Conservation (phyloP, 2,329 filamentous ascomycete species). For the Penicillium digitatum region DNA sequence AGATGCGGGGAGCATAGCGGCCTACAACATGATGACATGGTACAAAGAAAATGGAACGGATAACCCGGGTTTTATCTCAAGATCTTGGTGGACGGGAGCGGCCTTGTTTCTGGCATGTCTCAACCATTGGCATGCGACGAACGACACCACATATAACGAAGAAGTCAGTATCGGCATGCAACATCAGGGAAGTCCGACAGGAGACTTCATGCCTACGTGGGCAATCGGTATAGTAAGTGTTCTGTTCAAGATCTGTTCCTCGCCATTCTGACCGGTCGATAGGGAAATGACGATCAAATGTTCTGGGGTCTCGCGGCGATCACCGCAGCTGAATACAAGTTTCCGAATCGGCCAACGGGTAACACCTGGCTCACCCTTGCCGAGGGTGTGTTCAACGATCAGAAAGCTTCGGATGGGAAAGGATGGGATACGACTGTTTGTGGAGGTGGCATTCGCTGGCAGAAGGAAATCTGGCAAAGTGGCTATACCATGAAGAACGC, state of each 20-base stretch:
- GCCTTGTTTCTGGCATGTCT: constrained; percentile 66
- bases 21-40: constrained; percentile 49
- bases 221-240: not conserved
- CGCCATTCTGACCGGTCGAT: not conserved
- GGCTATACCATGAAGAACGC: constrained; percentile 80
- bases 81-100: constrained; percentile 71
- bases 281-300: constrained; percentile 7
- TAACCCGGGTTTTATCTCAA: constrained; percentile 55
- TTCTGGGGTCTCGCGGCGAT: constrained; percentile 4
- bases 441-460: constrained; percentile 2
- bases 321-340: constrained; percentile 1
- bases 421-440: constrained; percentile 1
- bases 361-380: constrained; percentile 3
- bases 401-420: not conserved
- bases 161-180: constrained; percentile 45
- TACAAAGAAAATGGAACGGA: constrained; percentile 51
- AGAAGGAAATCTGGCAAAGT: constrained; percentile 39
- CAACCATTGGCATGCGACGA: constrained; percentile 65
- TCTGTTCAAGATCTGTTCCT: constrained; percentile 48
- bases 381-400: not conserved
- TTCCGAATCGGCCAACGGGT: not conserved
- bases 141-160: constrained; percentile 59
- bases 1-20: constrained; percentile 38
- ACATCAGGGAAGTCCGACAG: constrained; percentile 17
- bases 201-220: not conserved